These are phyloP conservation scores for Colletotrichum plurivorum DNA, from an alignment of 2,329 filamentous ascomycete species.

Conservation along the genomic window DNA sequence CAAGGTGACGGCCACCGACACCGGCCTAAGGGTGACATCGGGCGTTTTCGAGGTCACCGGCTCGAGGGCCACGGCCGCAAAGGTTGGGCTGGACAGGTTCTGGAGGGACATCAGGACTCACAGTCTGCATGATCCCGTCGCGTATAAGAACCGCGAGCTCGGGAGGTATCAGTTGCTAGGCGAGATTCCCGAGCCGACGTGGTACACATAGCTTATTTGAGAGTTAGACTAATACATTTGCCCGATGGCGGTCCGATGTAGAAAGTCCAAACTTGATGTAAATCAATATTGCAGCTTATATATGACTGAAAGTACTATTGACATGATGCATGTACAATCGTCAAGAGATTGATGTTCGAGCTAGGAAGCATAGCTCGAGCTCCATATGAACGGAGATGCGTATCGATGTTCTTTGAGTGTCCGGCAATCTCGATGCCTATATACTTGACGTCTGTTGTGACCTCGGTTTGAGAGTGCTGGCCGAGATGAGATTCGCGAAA, in stretches of 20 bases:
- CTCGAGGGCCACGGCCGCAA: slow-evolving; percentile 68
- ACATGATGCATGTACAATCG: neutral
- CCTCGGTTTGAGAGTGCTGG: neutral
- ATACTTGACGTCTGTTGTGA: no score
- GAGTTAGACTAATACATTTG: neutral
- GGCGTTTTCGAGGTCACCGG: slow-evolving; percentile 77
- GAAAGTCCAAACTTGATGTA: neutral
- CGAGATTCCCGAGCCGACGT: slow-evolving; percentile 71
- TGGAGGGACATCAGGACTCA: slow-evolving; percentile 78
- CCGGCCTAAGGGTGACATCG: slow-evolving; percentile 68
- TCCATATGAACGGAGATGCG: no score
- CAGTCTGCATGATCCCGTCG: slow-evolving; percentile 76
- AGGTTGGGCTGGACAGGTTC: slow-evolving; percentile 74
- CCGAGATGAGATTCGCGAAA: neutral
- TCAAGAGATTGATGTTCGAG: neutral
- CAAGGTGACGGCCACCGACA: slow-evolving; percentile 75
- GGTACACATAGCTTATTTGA: slow-evolving; percentile 66
- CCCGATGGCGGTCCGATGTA: no score
- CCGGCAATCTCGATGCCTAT: no score
- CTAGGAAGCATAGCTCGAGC: no score
- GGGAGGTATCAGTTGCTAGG: slow-evolving; percentile 69
- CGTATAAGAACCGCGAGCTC: slow-evolving; percentile 76
- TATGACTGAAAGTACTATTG: neutral
- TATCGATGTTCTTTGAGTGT: no score
- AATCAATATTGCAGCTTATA: neutral